Evolutionary conservation across 1,284 basidiomycete species (phyloP).

Genomic region (Heterobasidion parviporum): DNA sequence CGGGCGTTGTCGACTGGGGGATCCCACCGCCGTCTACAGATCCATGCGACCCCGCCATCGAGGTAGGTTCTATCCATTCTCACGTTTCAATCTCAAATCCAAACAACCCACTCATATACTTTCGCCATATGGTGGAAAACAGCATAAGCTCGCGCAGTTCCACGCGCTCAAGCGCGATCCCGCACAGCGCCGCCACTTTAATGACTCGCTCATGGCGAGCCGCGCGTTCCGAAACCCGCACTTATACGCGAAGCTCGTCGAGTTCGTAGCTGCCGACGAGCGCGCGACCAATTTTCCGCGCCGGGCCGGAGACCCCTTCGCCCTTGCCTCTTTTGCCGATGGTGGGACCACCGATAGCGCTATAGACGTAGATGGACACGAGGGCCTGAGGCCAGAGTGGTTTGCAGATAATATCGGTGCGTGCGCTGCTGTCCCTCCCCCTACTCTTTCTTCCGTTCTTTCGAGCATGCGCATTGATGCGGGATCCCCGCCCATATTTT

Average conservation of each 20-base stretch:
- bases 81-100: too few species aligned
- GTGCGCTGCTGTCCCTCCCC: constrained; percentile 8
- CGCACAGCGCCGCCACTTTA: constrained; percentile 78
- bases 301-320: neutral
- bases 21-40: constrained; percentile 57
- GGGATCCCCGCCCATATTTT: neutral
- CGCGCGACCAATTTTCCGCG: constrained; percentile 69
- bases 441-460: neutral
- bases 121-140: constrained; percentile 8
- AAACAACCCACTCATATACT: constrained; percentile 20
- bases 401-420: constrained; percentile 64
- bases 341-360: neutral
- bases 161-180: constrained; percentile 59
- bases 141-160: constrained; percentile 79
- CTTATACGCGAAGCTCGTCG: constrained; percentile 86
- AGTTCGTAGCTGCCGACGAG: constrained; percentile 88
- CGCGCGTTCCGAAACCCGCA: constrained; percentile 93
- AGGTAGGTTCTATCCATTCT: constrained; percentile 31
- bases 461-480: neutral
- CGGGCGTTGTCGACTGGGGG: constrained; percentile 67
- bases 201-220: constrained; percentile 85
- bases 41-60: constrained; percentile 51
- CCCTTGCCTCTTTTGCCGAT: neutral
- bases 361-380: constrained; percentile 58
- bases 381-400: constrained; percentile 56